Evolutionary conservation across 1,139 yeast species (phyloP), one percentile per base, ranked within the genome.

Genomic region (Pichia sp.): DNA sequence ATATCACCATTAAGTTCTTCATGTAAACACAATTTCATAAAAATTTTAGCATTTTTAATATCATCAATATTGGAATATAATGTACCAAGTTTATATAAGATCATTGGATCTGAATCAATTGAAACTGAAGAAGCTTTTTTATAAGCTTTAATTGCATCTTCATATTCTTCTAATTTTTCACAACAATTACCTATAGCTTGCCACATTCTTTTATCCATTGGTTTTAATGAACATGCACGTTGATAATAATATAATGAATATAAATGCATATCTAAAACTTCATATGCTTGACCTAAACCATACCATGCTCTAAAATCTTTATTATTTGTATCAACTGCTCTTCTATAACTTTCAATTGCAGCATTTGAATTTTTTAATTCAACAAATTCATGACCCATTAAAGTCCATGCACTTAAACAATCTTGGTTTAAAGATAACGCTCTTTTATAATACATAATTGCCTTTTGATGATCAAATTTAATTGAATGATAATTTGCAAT

Each of bases 321-420:
- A 38, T 82, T 78, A 57, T 87, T 87, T 7, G 90, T 83, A 61
- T 89, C 92, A 1, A 90, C 95, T 0, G 98, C 98, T 42, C 96
- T 71, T 54, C 98, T 70, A 61, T 94, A 94, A 46, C 95, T 82
- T 66, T 92, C 97, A 44, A 94, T 92, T 1, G 98, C 98, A 1
- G 98, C 97, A 63, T 94, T 96, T 1, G 96, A 84, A 64, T 94
- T 94, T 58, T 92, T 90, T 55, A 92, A 72, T 62, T 94, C 98
- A 12, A 94, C 95, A 68, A 87, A 94, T 65, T 94, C 99, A 65
- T 94, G 99, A 11, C 99, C 98, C 97, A 94, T 90, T 48, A 94
- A 70, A 0, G 97, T 92, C 97, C 98, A 94, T 0, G 98, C 97
- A 55, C 90, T 80, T 22, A 90, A 69, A 56, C 95, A 87, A 54